Evolutionary conservation across 805 yeast genomes (phyloP).

Genomic region (Yarrowia phangngaensis): DNA sequence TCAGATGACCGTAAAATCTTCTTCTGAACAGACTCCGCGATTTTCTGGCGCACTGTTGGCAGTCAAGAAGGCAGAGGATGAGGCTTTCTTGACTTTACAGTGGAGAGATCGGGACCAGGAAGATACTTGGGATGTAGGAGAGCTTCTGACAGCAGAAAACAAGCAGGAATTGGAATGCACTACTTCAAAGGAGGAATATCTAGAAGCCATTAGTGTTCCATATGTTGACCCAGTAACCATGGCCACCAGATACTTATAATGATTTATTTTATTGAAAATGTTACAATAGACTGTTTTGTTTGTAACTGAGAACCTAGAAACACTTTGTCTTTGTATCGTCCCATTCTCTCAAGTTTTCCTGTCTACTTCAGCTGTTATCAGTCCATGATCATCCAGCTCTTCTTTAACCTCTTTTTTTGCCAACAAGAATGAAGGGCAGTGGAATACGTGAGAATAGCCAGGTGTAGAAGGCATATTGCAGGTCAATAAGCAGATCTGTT

Average conservation of each 20-base stretch:
- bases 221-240: conserved; percentile 26
- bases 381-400: too few relatives aligned
- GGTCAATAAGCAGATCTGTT: too few relatives aligned
- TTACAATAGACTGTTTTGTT: too few relatives aligned
- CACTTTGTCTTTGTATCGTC: too few relatives aligned
- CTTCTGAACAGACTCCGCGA: conserved; percentile 55
- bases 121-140: conserved; percentile 39
- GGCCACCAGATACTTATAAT: conserved; percentile 5
- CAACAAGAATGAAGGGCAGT: too few relatives aligned
- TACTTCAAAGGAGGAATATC: conserved; percentile 32
- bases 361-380: too few relatives aligned
- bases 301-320: too few relatives aligned
- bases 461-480: too few relatives aligned
- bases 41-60: conserved; percentile 67
- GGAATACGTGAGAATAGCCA: too few relatives aligned
- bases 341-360: too few relatives aligned
- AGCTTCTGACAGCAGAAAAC: conserved; percentile 31
- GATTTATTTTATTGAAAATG: neutral
- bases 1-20: conserved; percentile 69
- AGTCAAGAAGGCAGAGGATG: conserved; percentile 62
- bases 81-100: conserved; percentile 44
- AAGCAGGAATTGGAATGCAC: conserved; percentile 30
- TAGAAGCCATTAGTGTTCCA: conserved; percentile 28
- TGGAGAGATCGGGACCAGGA: conserved; percentile 46
- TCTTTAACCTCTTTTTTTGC: too few relatives aligned